Evolutionary conservation across 108 stramenopile genomes (phyloP), one percentile per base, ranked within the genome.

Genomic region (Pseudonitzschia pungens): DNA sequence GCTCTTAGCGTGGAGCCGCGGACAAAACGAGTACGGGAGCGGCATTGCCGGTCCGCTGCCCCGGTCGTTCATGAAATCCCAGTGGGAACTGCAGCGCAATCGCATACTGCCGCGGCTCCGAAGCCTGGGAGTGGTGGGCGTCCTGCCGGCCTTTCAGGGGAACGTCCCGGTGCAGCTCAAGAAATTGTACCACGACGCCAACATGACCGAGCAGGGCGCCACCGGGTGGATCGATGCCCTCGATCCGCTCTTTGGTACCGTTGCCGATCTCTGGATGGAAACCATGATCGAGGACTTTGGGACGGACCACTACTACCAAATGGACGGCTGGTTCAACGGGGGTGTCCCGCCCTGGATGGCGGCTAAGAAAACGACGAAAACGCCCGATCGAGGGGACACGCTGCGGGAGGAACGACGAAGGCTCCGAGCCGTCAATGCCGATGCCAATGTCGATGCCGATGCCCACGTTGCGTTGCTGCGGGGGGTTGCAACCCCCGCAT

Each of bases 131-230:
- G 83, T 86, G 32, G 73, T 83, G 9, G 77, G 81, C 21, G 59
- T 74, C 12, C 55, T 86, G 41, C 85, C 85, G 4, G 78, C 73
- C 15, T 86, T 86, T 79, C 82, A 86, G 59, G 85, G 85, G 10
- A 83, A 83, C 58, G 77, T 81, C 12, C 85, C 85, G 0, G 63
- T 77, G 24, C 75, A 76, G 71, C 62, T 86, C 57, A 58, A 62
- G 55, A 18, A 20, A 21, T 52, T 82, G 26, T 83, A 65, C 58
- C 48, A 76, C 5, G 59, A 83, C 36, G 51, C 81, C 18, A 79
- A 82, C 52, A 83, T 86, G 26, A 83, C 85, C 20, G 22, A 74
- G 59, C 31, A 70, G 29, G 81, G 77, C 15, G 76, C 67, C 21
- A 82, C 81, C 0, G 81, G 81, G n/a, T 82, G 81, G 81, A 73